These are phyloP conservation scores for Leptographium galeiforme DNA, from an alignment of 2,329 filamentous ascomycete species.

Conservation along the genomic window DNA sequence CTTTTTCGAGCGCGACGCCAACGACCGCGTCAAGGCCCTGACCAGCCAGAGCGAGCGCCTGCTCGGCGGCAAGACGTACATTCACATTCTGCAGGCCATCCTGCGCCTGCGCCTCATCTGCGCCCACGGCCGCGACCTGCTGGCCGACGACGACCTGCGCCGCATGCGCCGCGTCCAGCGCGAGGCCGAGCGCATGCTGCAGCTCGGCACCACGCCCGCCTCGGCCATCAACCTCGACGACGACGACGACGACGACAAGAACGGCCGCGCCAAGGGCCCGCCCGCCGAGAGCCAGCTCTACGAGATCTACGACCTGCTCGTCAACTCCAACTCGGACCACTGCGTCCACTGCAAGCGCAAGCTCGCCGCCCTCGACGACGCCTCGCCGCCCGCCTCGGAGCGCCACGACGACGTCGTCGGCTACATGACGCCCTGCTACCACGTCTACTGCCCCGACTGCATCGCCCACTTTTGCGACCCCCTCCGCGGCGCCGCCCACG, in stretches of 20 bases:
- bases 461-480: slow-evolving; percentile 45
- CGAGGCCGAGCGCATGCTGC: slow-evolving; percentile 65
- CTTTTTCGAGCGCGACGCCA: slow-evolving; percentile 69
- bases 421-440: slow-evolving; percentile 76
- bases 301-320: slow-evolving; percentile 72
- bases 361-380: slow-evolving; percentile 36
- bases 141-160: slow-evolving; percentile 71
- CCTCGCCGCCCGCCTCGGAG: slow-evolving; percentile 35
- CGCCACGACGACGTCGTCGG: slow-evolving; percentile 54
- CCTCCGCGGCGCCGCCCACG: slow-evolving; percentile 25
- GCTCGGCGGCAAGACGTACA: slow-evolving; percentile 76
- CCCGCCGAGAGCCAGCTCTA: slow-evolving; percentile 64
- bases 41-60: slow-evolving; percentile 49
- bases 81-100: slow-evolving; percentile 85
- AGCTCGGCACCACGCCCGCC: slow-evolving; percentile 69
- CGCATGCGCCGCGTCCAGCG: slow-evolving; percentile 47
- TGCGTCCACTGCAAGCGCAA: slow-evolving; percentile 59
- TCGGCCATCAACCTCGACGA: slow-evolving; percentile 85
- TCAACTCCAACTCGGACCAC: slow-evolving; percentile 62
- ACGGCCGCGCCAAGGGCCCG: slow-evolving; percentile 32
- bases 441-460: slow-evolving; percentile 69
- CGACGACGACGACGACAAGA: slow-evolving; percentile 43
- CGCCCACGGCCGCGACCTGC: slow-evolving; percentile 83
- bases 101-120: slow-evolving; percentile 80
- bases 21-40: slow-evolving; percentile 66